Conservation (phyloP, 164 flowering plant species). For the Stephania cephalantha region DNA sequence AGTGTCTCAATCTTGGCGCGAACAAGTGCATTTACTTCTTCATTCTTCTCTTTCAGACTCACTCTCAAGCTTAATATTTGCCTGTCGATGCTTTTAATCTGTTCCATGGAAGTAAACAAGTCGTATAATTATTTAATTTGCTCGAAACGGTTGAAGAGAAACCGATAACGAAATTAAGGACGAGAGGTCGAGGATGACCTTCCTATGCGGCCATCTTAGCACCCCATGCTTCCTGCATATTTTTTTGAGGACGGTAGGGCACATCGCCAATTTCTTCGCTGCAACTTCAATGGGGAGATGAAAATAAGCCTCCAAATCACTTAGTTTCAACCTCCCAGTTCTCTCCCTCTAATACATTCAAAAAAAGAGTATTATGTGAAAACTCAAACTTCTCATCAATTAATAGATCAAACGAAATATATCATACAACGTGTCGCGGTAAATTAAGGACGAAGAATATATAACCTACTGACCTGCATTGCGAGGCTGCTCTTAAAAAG, state of each 20-base stretch:
- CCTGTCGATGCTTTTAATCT: conserved; percentile 32
- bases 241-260: conserved; percentile 3
- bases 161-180: neutral
- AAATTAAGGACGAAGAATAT: neutral
- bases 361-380: neutral
- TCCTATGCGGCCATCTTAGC: conserved; percentile 3
- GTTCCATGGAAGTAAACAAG: neutral
- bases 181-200: neutral
- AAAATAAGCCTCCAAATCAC: neutral
- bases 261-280: conserved; percentile 1
- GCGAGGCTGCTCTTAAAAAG: conserved; percentile 13
- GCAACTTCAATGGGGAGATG: conserved; percentile 3
- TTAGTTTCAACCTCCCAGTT: conserved; percentile 1
- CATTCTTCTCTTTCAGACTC: conserved; percentile 14
- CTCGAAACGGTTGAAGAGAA: too few relatives aligned
- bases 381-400: neutral
- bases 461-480: conserved; percentile 12
- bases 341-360: conserved; percentile 2
- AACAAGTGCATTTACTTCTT: conserved; percentile 13
- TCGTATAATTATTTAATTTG: too few relatives aligned
- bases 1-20: conserved; percentile 7
- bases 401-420: neutral
- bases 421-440: neutral
- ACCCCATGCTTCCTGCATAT: conserved; percentile 5
- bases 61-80: conserved; percentile 9